phyloP scores from a whole-genome alignment of 768 basidiomycete species.

The Amanita pallidorosea region DNA sequence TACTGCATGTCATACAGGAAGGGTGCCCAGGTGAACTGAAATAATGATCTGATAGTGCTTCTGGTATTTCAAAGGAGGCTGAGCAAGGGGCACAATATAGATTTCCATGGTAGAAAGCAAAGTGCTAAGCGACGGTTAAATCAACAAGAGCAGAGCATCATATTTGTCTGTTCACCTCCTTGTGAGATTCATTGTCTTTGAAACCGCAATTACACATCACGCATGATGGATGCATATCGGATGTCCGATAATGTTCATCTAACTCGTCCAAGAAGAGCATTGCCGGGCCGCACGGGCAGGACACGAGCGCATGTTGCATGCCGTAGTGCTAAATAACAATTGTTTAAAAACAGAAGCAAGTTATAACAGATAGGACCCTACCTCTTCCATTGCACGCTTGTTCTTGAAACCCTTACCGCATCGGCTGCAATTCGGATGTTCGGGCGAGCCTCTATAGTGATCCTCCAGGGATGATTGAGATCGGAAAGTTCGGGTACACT shows the following conservation, averaged over 20 bases:
- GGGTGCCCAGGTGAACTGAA: conserved; percentile 31
- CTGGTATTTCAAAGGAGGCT: conserved; percentile 26
- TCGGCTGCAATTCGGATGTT: conserved; percentile 34
- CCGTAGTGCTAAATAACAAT: conserved; percentile 19
- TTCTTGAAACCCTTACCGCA: conserved; percentile 35
- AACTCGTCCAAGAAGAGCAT: conserved; percentile 25
- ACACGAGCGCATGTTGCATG: conserved; percentile 15
- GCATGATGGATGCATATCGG: conserved; percentile 34
- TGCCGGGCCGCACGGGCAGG: conserved; percentile 21
- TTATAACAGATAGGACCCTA: conserved; percentile 10
- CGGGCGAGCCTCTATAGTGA: conserved; percentile 32
- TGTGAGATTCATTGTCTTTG: conserved; percentile 18
- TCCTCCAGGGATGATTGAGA: conserved; percentile 29
- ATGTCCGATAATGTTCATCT: conserved; percentile 26
- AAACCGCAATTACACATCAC: conserved; percentile 29
- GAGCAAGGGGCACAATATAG: conserved; percentile 24
- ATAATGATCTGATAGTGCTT: conserved; percentile 29
- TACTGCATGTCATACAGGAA: conserved; percentile 29
- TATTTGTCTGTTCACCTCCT: conserved; percentile 13
- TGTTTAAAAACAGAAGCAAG: background rate
- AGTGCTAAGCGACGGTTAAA: background rate
- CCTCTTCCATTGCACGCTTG: conserved; percentile 20
- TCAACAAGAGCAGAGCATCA: background rate
- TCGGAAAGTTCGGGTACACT: conserved; percentile 21
- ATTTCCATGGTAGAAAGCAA: conserved; percentile 6